Evolutionary conservation across 202 grass and related monocot species (phyloP), one percentile per base, ranked within the genome.

Genomic region (Thinopyrum obtusiflorum): DNA sequence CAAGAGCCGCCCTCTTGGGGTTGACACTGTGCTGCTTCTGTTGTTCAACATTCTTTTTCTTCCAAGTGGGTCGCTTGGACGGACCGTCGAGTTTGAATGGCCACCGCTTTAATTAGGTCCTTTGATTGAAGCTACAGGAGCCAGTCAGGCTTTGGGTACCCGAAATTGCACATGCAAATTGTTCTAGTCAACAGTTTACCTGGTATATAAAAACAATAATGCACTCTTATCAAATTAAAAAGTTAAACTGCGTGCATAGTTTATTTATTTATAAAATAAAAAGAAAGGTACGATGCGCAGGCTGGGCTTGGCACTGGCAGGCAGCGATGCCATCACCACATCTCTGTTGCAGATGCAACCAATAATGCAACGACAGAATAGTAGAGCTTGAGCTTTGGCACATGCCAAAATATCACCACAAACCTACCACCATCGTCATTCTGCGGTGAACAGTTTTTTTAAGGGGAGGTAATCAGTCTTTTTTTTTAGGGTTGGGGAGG

Each of bases 1-100:
- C 73, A 76, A 76, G 47, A 57, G 73, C 47, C 73, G 47, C 17
- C 27, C 3, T 21, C 73, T 7, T 33, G 47, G 46, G 73, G 40
- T 76, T 76, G 73, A 76, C 73, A 76, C 73, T 33, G 47, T 76
- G 46, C 73, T 7, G 47, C 4, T 57, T 33, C 26, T 33, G 73
- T 7, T 33, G 47, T 33, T 57, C 9, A 2, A 57, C 13, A 57
- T 32, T 55, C 0, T 21, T 55, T 32, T 7, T 76, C 15, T 55
- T 10, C 7, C 53, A 31, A 31, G 15, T 53, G 59, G n/a, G 20
- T 53, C 15, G 5, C 44, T 29, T 49, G 42, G 24, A 42, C 11
- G n/a, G n/a, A 11, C 39, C 15, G 0, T 18, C 3, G 13, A 44
- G 21, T 44, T 26, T 46, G 37, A 42, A 42, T 40, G 9, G 1